Evolutionary conservation across 2,329 filamentous ascomycete genomes (phyloP).

Genomic region (Juglanconis oblonga): DNA sequence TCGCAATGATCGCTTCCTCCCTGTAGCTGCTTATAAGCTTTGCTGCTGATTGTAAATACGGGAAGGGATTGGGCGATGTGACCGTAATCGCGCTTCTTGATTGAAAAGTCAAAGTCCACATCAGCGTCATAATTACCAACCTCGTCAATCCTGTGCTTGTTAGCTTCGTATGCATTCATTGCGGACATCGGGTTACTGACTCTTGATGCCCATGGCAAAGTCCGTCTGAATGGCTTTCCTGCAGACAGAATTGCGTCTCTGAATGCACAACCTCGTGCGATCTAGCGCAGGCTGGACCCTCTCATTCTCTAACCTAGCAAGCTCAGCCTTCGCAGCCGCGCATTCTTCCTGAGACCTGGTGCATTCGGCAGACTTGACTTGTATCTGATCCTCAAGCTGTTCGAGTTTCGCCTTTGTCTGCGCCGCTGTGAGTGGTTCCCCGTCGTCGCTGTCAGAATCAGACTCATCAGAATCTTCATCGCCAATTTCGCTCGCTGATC

Average conservation of each 20-base stretch:
- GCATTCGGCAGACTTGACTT: background rate
- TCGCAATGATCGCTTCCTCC: background rate
- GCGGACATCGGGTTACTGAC: background rate
- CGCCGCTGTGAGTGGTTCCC: background rate
- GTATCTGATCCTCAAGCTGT: background rate
- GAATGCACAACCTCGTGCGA: background rate
- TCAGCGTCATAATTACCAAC: slow-evolving; percentile 52
- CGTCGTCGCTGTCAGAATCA: background rate
- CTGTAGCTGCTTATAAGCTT: slow-evolving; percentile 33
- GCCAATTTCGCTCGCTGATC: too few species aligned
- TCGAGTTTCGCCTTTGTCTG: background rate
- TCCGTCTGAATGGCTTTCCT: background rate
- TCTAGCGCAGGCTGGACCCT: background rate
- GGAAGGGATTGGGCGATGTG: slow-evolving; percentile 53
- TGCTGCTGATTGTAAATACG: slow-evolving; percentile 63
- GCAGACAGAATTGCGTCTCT: background rate
- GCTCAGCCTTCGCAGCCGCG: background rate
- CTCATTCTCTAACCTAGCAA: background rate
- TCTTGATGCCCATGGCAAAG: slow-evolving; percentile 9
- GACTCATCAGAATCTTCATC: background rate
- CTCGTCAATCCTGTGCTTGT: slow-evolving; percentile 44
- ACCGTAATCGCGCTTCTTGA: slow-evolving; percentile 55
- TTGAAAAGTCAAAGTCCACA: slow-evolving; percentile 50
- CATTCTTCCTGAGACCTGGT: background rate
- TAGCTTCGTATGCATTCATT: background rate